These are phyloP conservation scores for Ustilago vetiveriae DNA, from an alignment of 1,284 basidiomycete species.

Conservation along the genomic window DNA sequence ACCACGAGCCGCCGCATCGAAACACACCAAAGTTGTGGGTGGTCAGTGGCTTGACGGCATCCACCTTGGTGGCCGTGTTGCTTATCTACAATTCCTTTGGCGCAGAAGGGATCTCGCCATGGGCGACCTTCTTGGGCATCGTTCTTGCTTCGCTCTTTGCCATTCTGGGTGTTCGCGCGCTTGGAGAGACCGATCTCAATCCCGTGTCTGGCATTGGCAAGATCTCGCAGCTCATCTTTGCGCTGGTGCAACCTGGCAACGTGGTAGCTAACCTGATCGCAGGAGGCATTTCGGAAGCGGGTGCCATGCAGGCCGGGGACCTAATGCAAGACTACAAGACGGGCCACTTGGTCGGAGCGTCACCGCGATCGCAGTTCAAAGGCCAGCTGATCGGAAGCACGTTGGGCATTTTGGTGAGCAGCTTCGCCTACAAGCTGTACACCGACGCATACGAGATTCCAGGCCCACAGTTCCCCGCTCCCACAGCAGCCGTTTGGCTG, in stretches of 20 bases:
- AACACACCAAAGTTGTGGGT: slow-evolving; percentile 86
- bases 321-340: slow-evolving; percentile 99
- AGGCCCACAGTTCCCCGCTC: slow-evolving; percentile 90
- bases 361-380: slow-evolving; percentile 67
- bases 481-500: slow-evolving; percentile 83
- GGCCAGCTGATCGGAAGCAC: slow-evolving; percentile 71
- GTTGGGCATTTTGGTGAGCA: slow-evolving; percentile 82
- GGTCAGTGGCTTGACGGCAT: slow-evolving; percentile 74
- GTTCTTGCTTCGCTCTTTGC: slow-evolving; percentile 83
- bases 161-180: slow-evolving; percentile 73
- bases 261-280: slow-evolving; percentile 94
- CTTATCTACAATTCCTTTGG: slow-evolving; percentile 90
- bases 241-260: slow-evolving; percentile 85
- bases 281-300: slow-evolving; percentile 93
- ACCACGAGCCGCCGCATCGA: slow-evolving; percentile 80
- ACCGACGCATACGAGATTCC: slow-evolving; percentile 79
- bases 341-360: slow-evolving; percentile 77
- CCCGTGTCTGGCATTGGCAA: slow-evolving; percentile 88
- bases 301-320: slow-evolving; percentile 95
- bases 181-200: slow-evolving; percentile 65
- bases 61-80: slow-evolving; percentile 77
- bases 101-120: slow-evolving; percentile 86
- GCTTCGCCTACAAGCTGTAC: slow-evolving; percentile 87
- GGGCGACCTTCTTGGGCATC: slow-evolving; percentile 89
- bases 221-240: slow-evolving; percentile 91